Base-by-base conservation (phyloP, 192 early-diverging fungal genomes). In the Oehlia diaphana region DNA sequence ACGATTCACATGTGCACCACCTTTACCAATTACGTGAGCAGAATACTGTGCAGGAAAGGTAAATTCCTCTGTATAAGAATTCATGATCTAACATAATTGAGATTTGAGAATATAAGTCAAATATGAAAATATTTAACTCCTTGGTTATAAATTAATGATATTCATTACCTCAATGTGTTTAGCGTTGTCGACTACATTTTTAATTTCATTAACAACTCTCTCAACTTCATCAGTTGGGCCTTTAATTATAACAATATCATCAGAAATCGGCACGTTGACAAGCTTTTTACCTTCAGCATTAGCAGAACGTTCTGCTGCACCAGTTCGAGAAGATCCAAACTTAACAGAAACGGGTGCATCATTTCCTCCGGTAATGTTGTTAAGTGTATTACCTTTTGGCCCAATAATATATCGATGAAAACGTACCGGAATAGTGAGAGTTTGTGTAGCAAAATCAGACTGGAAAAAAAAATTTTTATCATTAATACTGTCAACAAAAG, bases 21-120 rank as follows among this genome's bases (percentile, higher is more conserved):
- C 92, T 80, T 95, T 94, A n/a, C 97, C 97, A 79, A 98, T 96
- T 33, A 99, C 87, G 81, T 90, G 94, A 35, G 89, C 87, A 79
- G 87, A 91, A 77, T 84, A 88, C 69, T 79, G 82, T 31, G 89
- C 87, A 44, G 96, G 94, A 35, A 98, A 91, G 14, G 86, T 82
- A 65, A 98, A 85, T 64, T 93, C 92, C 53, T 87, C 82, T 21
- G 88, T 86, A 78, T 92, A 91, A 71, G 95, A 90, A 81, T 93
- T 93, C 83, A 87, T 84, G 31, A 88, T 81, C 84, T 87, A 81
- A 21, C 33, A 10, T 44, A n/a, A 70, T 39, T 71, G 8, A 23
- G 9, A 37, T 31, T 31, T 31, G 31, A 31, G 31, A 31, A 33
- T 63, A 63, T 19, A 63, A 50, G 21, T 21, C 33, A 74, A 13